Conservation (phyloP, 805 yeast species). For the Teunomyces gatunensis region DNA sequence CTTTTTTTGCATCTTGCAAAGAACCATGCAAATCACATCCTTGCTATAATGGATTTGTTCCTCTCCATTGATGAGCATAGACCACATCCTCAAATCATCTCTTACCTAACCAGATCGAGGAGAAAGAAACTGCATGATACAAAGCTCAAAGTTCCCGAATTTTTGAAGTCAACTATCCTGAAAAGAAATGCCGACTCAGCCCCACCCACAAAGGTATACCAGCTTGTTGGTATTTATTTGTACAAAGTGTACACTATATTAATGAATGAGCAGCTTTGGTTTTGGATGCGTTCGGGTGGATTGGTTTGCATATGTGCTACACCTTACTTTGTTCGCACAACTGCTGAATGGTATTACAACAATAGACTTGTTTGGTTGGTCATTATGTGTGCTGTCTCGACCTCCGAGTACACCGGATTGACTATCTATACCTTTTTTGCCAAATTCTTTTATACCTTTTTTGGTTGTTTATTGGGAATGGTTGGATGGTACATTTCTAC, state of each 20-base stretch:
- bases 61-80: constrained; percentile 18
- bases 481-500: constrained; percentile 33
- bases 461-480: constrained; percentile 29
- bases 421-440: constrained; percentile 24
- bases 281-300: constrained; percentile 27
- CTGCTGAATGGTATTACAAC: constrained; percentile 27
- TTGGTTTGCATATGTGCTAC: constrained; percentile 20
- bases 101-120: constrained; percentile 14
- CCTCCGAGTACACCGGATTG: constrained; percentile 29
- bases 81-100: constrained; percentile 18
- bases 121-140: background rate
- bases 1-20: constrained; percentile 19
- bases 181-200: constrained; percentile 28
- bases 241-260: constrained; percentile 16
- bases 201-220: constrained; percentile 22
- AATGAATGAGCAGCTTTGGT: constrained; percentile 23
- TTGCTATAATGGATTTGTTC: constrained; percentile 17
- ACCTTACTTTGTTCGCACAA: constrained; percentile 25
- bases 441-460: constrained; percentile 24
- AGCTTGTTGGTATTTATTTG: constrained; percentile 18
- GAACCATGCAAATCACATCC: constrained; percentile 12
- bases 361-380: constrained; percentile 30
- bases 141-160: constrained; percentile 5
- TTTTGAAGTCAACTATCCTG: constrained; percentile 11
- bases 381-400: constrained; percentile 29